Percentiles rank a stretch among this genome's conserved stretches.
These are phyloP conservation scores for Ophiostoma perfectum DNA, from an alignment of 2,329 filamentous ascomycete species.

Conservation along the genomic window DNA sequence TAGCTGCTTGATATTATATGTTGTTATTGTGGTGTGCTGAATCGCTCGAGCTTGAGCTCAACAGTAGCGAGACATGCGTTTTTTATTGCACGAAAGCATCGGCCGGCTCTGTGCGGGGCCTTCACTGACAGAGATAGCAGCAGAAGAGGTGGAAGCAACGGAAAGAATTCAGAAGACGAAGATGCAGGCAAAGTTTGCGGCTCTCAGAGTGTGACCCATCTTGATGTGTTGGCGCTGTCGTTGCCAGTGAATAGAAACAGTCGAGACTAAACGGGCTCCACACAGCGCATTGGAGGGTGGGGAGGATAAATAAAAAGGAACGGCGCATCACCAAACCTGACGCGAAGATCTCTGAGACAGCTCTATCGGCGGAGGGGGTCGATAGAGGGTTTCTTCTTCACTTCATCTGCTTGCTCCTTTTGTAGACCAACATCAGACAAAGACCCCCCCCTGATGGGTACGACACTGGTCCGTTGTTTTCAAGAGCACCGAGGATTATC, in stretches of 20 bases:
- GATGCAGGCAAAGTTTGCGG: conserved; percentile 57
- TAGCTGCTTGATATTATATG: conserved; percentile 28
- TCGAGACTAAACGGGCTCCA: conserved; percentile 58
- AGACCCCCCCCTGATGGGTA: too few species aligned
- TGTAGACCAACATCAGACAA: too few species aligned
- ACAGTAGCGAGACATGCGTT: conserved; percentile 54
- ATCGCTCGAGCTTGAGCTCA: background rate
- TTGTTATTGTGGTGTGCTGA: background rate
- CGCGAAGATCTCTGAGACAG: conserved; percentile 41
- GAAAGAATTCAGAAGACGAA: conserved; percentile 36
- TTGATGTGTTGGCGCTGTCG: conserved; percentile 84
- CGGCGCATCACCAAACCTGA: conserved; percentile 39
- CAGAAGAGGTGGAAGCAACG: conserved; percentile 35
- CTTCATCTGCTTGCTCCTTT: too few species aligned
- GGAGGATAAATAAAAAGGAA: conserved; percentile 22
- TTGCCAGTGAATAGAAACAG: conserved; percentile 70
- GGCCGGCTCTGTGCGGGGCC: conserved; percentile 5
- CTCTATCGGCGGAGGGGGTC: conserved; percentile 22
- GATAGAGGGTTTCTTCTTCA: conserved; percentile 21
- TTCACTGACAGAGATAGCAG: conserved; percentile 32
- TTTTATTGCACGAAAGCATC: conserved; percentile 51
- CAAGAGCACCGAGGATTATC: background rate
- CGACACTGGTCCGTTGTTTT: background rate
- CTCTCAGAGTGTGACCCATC: conserved; percentile 63
- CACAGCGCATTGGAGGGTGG: conserved; percentile 43